These are phyloP conservation scores for Brassica incana DNA, from an alignment of 345 rosid genomes.

Conservation along the genomic window DNA sequence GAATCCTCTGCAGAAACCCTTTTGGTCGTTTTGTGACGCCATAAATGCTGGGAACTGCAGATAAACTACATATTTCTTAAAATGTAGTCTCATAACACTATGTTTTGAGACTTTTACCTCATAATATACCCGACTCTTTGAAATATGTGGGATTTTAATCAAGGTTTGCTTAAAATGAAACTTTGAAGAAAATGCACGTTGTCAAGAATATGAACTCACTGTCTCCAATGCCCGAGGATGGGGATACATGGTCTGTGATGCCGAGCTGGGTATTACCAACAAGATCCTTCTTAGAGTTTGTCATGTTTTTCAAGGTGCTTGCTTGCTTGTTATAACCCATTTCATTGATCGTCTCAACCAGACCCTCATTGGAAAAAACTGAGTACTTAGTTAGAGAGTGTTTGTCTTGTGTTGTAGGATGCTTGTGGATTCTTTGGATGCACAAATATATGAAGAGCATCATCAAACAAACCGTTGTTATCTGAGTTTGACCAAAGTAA, in stretches of 20 bases:
- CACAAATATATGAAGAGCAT: slow-evolving; percentile 81
- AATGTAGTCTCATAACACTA: background rate
- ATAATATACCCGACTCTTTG: background rate
- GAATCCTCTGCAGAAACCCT: slow-evolving; percentile 62
- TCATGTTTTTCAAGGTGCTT: slow-evolving; percentile 90
- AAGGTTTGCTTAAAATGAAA: slow-evolving; percentile 76
- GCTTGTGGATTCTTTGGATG: slow-evolving; percentile 94
- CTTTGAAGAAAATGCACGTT: slow-evolving; percentile 80
- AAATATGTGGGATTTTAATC: slow-evolving; percentile 2
- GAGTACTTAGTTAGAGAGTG: slow-evolving; percentile 4
- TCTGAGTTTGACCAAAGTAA: slow-evolving; percentile 80
- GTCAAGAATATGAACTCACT: slow-evolving; percentile 52
- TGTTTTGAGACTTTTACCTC: background rate
- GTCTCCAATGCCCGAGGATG: slow-evolving; percentile 89
- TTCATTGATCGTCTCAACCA: background rate
- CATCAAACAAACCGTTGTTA: slow-evolving; percentile 67
- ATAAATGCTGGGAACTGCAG: slow-evolving; percentile 95
- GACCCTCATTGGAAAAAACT: background rate
- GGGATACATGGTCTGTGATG: slow-evolving; percentile 93
- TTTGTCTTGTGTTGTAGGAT: slow-evolving; percentile 53
- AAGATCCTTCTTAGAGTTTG: slow-evolving; percentile 87
- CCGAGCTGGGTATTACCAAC: slow-evolving; percentile 96
- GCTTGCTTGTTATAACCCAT: background rate
- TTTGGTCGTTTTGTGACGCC: slow-evolving; percentile 98
- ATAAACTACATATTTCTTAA: slow-evolving; percentile 35